Evolutionary conservation across 2,329 filamentous ascomycete genomes (phyloP).

Genomic region (Hirsutella rhossiliensis): DNA sequence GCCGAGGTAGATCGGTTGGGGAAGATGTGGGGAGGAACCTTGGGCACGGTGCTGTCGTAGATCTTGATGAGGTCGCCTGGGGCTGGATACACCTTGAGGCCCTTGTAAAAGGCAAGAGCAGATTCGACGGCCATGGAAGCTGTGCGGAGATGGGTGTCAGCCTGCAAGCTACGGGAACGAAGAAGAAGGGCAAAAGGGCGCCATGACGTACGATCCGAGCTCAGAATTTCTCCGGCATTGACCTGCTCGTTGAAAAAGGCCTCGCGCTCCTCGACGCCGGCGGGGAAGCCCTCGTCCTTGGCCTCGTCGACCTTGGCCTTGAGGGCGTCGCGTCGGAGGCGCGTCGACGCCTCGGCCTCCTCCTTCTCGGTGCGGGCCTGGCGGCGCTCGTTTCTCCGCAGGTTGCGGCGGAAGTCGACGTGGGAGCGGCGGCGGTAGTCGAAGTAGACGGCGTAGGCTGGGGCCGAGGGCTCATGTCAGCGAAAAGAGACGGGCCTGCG

Average conservation of each 20-base stretch:
- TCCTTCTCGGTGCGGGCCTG: conserved; percentile 62
- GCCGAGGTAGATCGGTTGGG: not conserved
- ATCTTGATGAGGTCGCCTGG: conserved; percentile 88
- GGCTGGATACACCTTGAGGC: conserved; percentile 94
- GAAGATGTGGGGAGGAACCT: conserved; percentile 39
- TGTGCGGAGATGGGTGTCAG: conserved; percentile 16
- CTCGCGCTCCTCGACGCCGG: conserved; percentile 85
- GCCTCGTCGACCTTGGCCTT: conserved; percentile 65
- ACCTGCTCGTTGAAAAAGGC: conserved; percentile 95
- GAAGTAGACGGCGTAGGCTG: conserved; percentile 52
- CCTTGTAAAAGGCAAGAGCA: conserved; percentile 94
- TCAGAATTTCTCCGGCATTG: conserved; percentile 73
- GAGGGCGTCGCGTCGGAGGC: conserved; percentile 61
- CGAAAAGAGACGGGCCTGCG: no score
- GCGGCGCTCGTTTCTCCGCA: conserved; percentile 65
- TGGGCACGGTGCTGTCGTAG: conserved; percentile 97
- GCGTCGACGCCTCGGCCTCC: conserved; percentile 51
- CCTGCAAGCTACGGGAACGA: not conserved
- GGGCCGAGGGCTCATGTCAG: not conserved
- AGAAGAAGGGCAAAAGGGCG: not conserved
- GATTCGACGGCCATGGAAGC: conserved; percentile 65
- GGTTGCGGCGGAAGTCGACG: conserved; percentile 51
- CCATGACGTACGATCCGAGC: conserved; percentile 60
- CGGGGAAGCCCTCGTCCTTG: conserved; percentile 84
- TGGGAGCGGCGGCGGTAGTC: conserved; percentile 54